Percentiles rank a stretch among this genome's conserved stretches.
Evolutionary conservation across 148 eudicot species (phyloP).

Genomic region (Arbutus unedo): DNA sequence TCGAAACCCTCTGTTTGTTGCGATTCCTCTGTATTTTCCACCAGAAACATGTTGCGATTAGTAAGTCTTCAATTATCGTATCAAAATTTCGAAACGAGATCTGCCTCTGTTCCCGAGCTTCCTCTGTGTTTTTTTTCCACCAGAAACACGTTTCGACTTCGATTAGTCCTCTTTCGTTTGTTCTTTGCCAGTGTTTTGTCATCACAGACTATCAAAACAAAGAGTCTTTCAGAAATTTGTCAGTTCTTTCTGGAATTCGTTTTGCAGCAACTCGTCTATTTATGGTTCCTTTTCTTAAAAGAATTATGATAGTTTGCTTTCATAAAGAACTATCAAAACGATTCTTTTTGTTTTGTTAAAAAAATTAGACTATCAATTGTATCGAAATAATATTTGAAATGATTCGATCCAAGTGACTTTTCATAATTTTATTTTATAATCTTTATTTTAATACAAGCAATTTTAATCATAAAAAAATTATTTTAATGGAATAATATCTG

Average conservation of each 20-base stretch:
- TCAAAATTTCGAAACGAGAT: neutral
- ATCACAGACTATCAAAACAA: neutral
- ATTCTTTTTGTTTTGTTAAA: too few relatives aligned
- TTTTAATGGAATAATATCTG: too few relatives aligned
- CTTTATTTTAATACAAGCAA: too few relatives aligned
- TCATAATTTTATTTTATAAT: too few relatives aligned
- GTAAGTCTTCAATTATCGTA: slow-evolving; percentile 21
- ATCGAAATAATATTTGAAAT: too few relatives aligned
- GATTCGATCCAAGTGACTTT: too few relatives aligned
- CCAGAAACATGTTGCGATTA: neutral
- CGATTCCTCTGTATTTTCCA: neutral
- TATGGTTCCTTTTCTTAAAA: too few relatives aligned
- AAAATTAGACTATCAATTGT: too few relatives aligned
- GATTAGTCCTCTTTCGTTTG: neutral
- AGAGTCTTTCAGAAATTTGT: neutral
- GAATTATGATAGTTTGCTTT: too few relatives aligned
- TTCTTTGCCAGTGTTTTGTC: neutral
- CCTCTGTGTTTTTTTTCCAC: neutral
- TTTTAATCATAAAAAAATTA: too few relatives aligned
- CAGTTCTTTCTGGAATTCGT: neutral
- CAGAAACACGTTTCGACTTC: neutral
- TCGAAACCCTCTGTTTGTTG: neutral
- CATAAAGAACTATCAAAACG: too few relatives aligned
- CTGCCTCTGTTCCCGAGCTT: neutral
- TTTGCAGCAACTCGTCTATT: too few relatives aligned